Base-by-base conservation (phyloP, 306 rosid species). In the Inga oerstediana region DNA sequence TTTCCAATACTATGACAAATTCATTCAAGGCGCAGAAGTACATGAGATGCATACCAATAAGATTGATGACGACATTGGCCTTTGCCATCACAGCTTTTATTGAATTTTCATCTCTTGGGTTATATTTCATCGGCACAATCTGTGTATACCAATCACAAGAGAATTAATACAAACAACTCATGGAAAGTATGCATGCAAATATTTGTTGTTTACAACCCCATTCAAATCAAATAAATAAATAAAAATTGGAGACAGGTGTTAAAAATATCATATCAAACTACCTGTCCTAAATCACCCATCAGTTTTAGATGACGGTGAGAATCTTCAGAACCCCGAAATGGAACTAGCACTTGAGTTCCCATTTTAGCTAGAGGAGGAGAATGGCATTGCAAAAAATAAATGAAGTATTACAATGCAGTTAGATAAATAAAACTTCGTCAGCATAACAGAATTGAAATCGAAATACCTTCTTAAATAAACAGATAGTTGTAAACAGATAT, bases 251-350 rank as follows among this genome's bases (percentile, higher is more conserved):
- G 41, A 46, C 39, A 56, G 30, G 46, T 32, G 52, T 35, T 58
- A 24, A 59, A 70, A 84, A 86, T 44, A 79, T 32, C 49, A 71
- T 77, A 54, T 72, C 66, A 61, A 52, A 56, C 77, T 89, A 96
- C 99, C 99, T 96, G 99, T 84, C 99, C 99, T 86, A 96, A 87
- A 89, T 96, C 99, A 49, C 99, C 99, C 99, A 94, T 96, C 86
- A 96, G 86, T 89, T 96, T 96, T 73, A 96, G 95, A 83, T 96
- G 98, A 35, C 99, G 99, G 59, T 83, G 98, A 71, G 87, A 79
- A 88, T 96, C 99, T 88, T 96, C 99, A 77, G 97, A 94, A 78
- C 97, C 97, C 74, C 99, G 97, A 76, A 96, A 96, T 58, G 99
- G 98, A 83, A 97, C 92, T 49, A 97, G 83, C 64, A 97, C 97